phyloP scores from a whole-genome alignment of 148 eudicot genomes.

The Cornus suecica region DNA sequence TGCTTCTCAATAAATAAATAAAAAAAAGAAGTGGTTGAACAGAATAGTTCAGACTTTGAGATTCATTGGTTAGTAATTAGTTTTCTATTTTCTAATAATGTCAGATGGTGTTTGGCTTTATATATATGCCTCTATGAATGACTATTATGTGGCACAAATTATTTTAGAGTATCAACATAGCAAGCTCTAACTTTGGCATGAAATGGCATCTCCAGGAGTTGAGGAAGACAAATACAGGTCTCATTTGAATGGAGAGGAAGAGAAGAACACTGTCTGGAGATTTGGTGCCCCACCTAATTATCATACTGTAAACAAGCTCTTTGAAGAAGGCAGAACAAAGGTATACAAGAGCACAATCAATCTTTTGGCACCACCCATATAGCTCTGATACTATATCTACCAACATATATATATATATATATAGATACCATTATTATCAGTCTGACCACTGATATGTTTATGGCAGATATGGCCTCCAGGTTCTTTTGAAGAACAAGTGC shows the following conservation, averaged over 20 bases:
- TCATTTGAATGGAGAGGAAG: constrained; percentile 55
- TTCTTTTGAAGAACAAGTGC: constrained; percentile 78
- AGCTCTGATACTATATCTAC: no score
- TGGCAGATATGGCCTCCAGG: constrained; percentile 67
- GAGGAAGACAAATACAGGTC: constrained; percentile 54
- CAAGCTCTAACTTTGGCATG: background rate
- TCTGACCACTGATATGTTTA: background rate
- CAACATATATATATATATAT: no score
- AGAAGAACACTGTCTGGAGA: constrained; percentile 57
- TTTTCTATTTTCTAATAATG: background rate
- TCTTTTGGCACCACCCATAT: no score
- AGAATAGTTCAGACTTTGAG: background rate
- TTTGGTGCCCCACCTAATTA: constrained; percentile 65
- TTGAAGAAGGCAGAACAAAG: constrained; percentile 78
- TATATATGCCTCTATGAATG: background rate
- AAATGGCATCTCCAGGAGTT: constrained; percentile 21
- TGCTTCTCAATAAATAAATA: no score
- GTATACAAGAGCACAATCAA: constrained; percentile 17
- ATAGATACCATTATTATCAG: no score
- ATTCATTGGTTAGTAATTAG: background rate
- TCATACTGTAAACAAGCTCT: constrained; percentile 63
- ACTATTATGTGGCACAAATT: background rate
- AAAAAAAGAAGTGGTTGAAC: no score
- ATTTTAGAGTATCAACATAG: background rate
- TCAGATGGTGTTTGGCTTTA: background rate